Base-by-base conservation (phyloP, 1,139 yeast species). In the Suhomyces taliae region DNA sequence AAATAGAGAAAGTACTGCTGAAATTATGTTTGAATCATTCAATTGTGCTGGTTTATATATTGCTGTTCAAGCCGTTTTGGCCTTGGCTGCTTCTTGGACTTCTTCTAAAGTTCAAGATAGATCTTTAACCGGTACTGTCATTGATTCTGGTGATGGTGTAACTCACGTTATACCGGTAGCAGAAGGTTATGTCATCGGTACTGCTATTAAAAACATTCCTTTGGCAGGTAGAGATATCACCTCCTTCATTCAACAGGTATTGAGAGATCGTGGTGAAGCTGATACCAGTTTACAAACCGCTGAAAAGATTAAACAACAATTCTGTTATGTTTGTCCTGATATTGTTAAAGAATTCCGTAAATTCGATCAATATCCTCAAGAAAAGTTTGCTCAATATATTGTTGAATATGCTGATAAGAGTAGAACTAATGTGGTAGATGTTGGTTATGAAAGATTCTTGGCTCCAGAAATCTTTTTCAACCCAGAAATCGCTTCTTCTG, bases 111-210 rank as follows among this genome's bases (percentile, higher is more conserved):
- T 90, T 35, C 86, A 86, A 52, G 99, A 93, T 62, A 83, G 98
- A 68, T 90, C 98, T 1, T 77, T 93, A 59, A 93, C 99, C 12
- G 99, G 99, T 67, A 93, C 99, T 0, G 99, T 93, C 51, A 91
- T 93, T 61, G 99, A 93, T 67, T 87, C 96, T 7, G 99, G 97
- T 69, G 97, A 90, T 62, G 97, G 97, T 74, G 97, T 93, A 3
- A 93, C 99, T 8, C 99, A 93, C 67, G 99, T 93, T 45, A 93
- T 95, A 52, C 99, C 99, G 10, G 99, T 93, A 36, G 99, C 99
- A 24, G 99, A 93, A 71, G 99, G 99, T 47, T 93, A 93, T 64
- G 99, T 95, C 37, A 93, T 93, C 66, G 99, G 98, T 8, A 85
- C 96, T 11, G 97, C 98, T 40, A 93, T 93, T 65, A 93, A 95